Evolutionary conservation across 1,284 basidiomycete genomes (phyloP).

Genomic region (Exobasidium cylindrosporum): DNA sequence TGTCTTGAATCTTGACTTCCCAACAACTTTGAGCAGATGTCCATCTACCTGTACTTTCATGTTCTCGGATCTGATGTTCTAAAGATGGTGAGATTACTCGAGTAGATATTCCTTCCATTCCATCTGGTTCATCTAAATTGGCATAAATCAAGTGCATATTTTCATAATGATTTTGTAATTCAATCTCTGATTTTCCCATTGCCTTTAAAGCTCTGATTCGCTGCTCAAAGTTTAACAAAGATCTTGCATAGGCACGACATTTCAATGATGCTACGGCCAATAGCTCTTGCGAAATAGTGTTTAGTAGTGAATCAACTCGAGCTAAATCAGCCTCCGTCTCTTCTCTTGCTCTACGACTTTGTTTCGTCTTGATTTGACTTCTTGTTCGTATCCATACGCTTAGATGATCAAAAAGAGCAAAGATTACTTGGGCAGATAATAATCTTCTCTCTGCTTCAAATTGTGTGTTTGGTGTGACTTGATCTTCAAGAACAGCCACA

Average conservation of each 20-base stretch:
- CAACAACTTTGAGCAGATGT: constrained; percentile 98
- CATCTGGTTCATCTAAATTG: constrained; percentile 93
- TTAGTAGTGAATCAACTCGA: constrained; percentile 72
- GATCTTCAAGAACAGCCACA: constrained; percentile 78
- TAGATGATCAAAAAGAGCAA: constrained; percentile 90
- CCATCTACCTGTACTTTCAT: constrained; percentile 96
- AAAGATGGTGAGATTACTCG: constrained; percentile 83
- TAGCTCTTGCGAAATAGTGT: constrained; percentile 79
- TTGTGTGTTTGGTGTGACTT: constrained; percentile 60
- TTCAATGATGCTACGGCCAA: constrained; percentile 90
- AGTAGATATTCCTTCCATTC: constrained; percentile 96
- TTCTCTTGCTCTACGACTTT: background rate
- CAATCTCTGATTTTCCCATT: constrained; percentile 14
- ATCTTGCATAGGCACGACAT: constrained; percentile 88
- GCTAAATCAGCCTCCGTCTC: constrained; percentile 32
- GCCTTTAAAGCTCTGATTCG: constrained; percentile 46
- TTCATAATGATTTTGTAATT: constrained; percentile 74
- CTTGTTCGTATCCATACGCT: constrained; percentile 75
- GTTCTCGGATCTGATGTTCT: constrained; percentile 95
- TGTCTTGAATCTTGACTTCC: constrained; percentile 92
- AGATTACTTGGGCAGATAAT: constrained; percentile 72
- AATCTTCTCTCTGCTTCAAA: constrained; percentile 42
- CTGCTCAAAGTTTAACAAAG: constrained; percentile 91
- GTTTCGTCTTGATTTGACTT: constrained; percentile 47
- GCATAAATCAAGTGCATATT: constrained; percentile 94